Conservation (phyloP, 331 rosid species). For the Malus hybrid region DNA sequence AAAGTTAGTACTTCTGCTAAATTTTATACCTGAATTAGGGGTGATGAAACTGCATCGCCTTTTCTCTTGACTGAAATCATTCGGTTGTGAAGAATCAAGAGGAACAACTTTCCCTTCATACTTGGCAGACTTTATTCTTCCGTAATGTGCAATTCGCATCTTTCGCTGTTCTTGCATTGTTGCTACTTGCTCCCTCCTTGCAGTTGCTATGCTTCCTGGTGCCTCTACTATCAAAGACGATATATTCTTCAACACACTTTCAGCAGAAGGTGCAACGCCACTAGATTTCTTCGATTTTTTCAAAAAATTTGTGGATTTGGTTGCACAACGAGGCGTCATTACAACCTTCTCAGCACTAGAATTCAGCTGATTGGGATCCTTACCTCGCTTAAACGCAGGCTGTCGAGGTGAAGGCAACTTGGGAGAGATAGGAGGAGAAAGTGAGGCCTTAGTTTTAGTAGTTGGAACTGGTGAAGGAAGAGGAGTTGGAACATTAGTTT, state of each 20-base stretch:
- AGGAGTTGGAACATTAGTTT: background rate
- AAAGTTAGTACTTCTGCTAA: background rate
- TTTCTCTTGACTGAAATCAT: background rate
- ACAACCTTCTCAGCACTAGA: conserved; percentile 16
- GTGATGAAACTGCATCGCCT: conserved; percentile 28
- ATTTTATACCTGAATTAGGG: conserved; percentile 18
- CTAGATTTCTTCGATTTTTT: conserved; percentile 19
- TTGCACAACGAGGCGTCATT: conserved; percentile 1
- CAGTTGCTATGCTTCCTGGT: conserved; percentile 31
- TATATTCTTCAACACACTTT: background rate
- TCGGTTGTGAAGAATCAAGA: conserved; percentile 8
- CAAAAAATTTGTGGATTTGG: background rate
- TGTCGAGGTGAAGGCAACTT: conserved; percentile 25
- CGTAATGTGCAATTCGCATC: conserved; percentile 24
- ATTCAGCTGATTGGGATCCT: conserved; percentile 13
- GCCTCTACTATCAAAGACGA: conserved; percentile 19
- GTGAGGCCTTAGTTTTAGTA: conserved; percentile 4
- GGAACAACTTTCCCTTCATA: conserved; percentile 10
- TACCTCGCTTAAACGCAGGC: conserved; percentile 24
- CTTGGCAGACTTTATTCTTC: conserved; percentile 20
- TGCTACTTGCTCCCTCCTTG: conserved; percentile 30
- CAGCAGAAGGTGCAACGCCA: background rate
- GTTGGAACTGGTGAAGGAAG: conserved; percentile 3
- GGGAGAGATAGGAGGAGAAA: conserved; percentile 29
- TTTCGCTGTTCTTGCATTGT: conserved; percentile 28